Evolutionary conservation across 352 stramenopile genomes (phyloP).

Genomic region (Phytophthora palmivora): DNA sequence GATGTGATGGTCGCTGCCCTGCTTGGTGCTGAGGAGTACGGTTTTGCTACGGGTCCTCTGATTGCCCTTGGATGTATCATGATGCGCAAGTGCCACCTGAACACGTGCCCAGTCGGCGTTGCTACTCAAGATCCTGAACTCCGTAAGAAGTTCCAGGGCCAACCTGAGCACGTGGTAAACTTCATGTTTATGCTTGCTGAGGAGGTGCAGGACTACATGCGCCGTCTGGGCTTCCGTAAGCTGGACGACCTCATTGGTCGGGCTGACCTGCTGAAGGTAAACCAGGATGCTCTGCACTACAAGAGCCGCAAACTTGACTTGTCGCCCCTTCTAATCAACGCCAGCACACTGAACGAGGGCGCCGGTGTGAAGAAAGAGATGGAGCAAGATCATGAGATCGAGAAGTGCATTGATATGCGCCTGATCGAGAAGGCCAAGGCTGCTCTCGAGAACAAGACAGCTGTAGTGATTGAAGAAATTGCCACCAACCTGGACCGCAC

Average conservation of each 20-base stretch:
- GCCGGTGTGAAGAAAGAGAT: constrained; percentile 82
- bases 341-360: constrained; percentile 92
- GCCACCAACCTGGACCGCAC: constrained; percentile 95
- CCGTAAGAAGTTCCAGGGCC: constrained; percentile 95
- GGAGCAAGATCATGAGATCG: constrained; percentile 91
- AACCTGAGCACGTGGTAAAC: constrained; percentile 97
- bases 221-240: constrained; percentile 89
- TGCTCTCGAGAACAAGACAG: constrained; percentile 87
- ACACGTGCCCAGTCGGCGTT: constrained; percentile 98
- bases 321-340: constrained; percentile 93
- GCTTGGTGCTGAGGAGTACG: constrained; percentile 96
- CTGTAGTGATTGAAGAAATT: constrained; percentile 61
- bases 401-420: constrained; percentile 91
- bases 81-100: constrained; percentile 98
- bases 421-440: constrained; percentile 89
- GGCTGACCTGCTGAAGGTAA: constrained; percentile 94
- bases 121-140: constrained; percentile 97
- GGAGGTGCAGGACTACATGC: constrained; percentile 90
- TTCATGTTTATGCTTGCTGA: constrained; percentile 98
- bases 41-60: constrained; percentile 94
- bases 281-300: constrained; percentile 73
- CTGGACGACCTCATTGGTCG: constrained; percentile 96
- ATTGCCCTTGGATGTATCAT: constrained; percentile 98
- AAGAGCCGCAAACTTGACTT: constrained; percentile 91
- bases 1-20: constrained; percentile 95